Conservation (phyloP, 208 protist species). For the Balamuthia mandrillaris region DNA sequence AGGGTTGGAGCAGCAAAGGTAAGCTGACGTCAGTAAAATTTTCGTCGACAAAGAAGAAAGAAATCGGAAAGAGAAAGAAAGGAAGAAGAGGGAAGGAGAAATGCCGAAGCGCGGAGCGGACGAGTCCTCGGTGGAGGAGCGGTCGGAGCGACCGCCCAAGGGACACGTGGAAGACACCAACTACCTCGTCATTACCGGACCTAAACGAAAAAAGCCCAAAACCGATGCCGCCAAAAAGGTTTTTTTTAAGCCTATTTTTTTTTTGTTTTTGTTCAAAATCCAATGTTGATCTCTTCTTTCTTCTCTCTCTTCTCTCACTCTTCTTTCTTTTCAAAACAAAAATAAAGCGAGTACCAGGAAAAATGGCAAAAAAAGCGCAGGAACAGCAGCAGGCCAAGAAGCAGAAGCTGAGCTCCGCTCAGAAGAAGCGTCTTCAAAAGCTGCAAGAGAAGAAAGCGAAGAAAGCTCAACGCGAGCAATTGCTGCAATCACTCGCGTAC, state of each 20-base stretch:
- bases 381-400: not conserved
- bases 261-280: not conserved
- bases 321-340: not conserved
- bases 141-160: too few relatives aligned
- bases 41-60: too few relatives aligned
- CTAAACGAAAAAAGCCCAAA: too few relatives aligned
- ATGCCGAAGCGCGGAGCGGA: too few relatives aligned
- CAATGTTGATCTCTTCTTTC: not conserved
- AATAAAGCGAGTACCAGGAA: not conserved
- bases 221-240: too few relatives aligned
- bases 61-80: too few relatives aligned
- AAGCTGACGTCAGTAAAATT: too few relatives aligned
- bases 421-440: not conserved
- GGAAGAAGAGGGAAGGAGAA: too few relatives aligned
- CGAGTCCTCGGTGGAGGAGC: too few relatives aligned
- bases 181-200: too few relatives aligned
- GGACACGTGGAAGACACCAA: too few relatives aligned
- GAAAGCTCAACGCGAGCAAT: not conserved
- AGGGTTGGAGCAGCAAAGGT: too few relatives aligned
- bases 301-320: not conserved
- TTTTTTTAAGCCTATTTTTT: not conserved
- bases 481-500: constrained; percentile 23
- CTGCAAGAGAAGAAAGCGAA: constrained; percentile 13
- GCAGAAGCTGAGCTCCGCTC: constrained; percentile 1
- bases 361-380: not conserved